A percentile compares a stretch with the other conserved stretches of the same genome.
Conservation (phyloP, 2,329 filamentous ascomycete genomes). For the Penicillium sp. region DNA sequence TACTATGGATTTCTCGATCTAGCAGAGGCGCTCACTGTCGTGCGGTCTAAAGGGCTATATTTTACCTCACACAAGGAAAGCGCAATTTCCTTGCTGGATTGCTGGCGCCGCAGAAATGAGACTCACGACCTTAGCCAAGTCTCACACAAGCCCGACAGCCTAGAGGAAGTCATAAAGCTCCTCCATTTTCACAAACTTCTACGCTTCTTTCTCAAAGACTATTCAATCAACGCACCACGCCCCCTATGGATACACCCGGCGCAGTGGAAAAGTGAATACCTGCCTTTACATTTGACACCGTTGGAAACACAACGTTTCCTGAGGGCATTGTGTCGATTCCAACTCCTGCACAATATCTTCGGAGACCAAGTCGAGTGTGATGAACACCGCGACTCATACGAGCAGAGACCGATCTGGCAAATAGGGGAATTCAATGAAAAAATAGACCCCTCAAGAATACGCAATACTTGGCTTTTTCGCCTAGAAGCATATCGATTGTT, state of each 20-base stretch:
- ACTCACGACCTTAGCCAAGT: slow-evolving; percentile 1
- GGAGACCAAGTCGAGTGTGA: slow-evolving; percentile 2
- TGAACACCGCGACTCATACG: slow-evolving; percentile 10
- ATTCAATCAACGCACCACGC: slow-evolving; percentile 2
- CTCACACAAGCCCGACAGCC: slow-evolving; percentile 3
- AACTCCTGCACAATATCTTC: slow-evolving; percentile 12
- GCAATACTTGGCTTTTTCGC: neutral
- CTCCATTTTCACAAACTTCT: slow-evolving; percentile 6
- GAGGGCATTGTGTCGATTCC: slow-evolving; percentile 5
- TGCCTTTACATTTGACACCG: slow-evolving; percentile 1
- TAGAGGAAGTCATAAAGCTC: slow-evolving; percentile 9
- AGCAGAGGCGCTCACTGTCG: slow-evolving; percentile 17
- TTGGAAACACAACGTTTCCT: slow-evolving; percentile 1
- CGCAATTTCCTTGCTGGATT: slow-evolving; percentile 15
- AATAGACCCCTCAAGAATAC: neutral
- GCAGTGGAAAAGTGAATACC: slow-evolving; percentile 1
- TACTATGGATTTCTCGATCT: slow-evolving; percentile 14
- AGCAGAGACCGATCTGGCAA: neutral
- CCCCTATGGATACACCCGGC: neutral
- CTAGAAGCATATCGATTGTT: slow-evolving; percentile 13
- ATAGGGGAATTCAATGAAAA: neutral
- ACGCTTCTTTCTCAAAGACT: slow-evolving; percentile 3
- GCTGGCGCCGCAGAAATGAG: slow-evolving; percentile 14
- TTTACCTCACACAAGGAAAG: slow-evolving; percentile 2
- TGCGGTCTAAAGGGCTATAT: slow-evolving; percentile 14